Percentiles rank a stretch among this genome's conserved stretches.
phyloP scores from a whole-genome alignment of 2,329 filamentous ascomycete genomes.

The Fusarium mexicanum region DNA sequence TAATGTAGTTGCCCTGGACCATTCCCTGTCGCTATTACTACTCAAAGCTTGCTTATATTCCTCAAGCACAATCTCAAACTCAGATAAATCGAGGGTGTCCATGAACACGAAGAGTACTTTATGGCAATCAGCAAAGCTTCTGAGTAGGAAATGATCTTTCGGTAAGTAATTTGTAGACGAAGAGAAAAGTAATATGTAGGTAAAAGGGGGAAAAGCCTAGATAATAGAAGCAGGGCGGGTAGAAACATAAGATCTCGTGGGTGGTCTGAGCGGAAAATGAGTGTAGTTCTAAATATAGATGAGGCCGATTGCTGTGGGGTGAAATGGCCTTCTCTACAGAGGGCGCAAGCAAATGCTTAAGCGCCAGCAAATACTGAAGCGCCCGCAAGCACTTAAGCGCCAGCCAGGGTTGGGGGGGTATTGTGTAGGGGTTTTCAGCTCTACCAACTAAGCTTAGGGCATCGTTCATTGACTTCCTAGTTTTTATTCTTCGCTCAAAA shows the following conservation, averaged over 20 bases:
- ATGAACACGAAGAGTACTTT: neutral
- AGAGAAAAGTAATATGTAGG: too few species aligned
- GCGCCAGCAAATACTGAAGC: too few species aligned
- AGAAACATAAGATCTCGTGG: neutral
- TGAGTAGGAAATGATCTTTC: neutral
- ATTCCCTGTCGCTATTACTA: accelerated
- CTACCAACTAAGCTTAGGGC: accelerated
- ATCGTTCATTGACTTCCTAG: accelerated
- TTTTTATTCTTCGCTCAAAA: accelerated
- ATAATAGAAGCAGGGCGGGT: neutral
- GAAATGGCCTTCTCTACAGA: accelerated
- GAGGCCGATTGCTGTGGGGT: neutral
- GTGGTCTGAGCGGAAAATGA: neutral
- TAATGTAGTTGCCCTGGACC: accelerated
- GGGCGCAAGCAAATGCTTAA: neutral
- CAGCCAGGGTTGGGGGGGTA: too few species aligned
- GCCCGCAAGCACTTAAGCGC: too few species aligned
- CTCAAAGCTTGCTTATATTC: accelerated
- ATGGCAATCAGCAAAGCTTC: too few species aligned
- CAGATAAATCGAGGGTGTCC: neutral
- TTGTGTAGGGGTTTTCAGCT: too few species aligned
- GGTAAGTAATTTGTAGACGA: too few species aligned
- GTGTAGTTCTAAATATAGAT: neutral
- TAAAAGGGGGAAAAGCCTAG: accelerated
- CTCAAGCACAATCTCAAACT: neutral